These are phyloP conservation scores for Aleurites moluccanus DNA, from an alignment of 441 rosid species.

Conservation along the genomic window DNA sequence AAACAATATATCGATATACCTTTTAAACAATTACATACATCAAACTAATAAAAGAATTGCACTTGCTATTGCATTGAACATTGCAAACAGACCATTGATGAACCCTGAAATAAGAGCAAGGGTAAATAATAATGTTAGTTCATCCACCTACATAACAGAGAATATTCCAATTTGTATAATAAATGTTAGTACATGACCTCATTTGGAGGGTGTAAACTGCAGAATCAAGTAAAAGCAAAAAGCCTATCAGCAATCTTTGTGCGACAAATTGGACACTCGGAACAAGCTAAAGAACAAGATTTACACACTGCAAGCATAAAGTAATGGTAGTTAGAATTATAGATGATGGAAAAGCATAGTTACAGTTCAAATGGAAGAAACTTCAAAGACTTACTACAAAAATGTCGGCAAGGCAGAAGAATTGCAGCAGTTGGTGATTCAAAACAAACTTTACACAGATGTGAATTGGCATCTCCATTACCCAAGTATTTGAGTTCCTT, in stretches of 20 bases:
- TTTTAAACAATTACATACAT: constrained; percentile 52
- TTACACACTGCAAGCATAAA: constrained; percentile 77
- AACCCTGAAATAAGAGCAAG: constrained; percentile 42
- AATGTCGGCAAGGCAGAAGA: constrained; percentile 97
- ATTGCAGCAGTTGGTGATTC: constrained; percentile 93
- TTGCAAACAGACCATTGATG: constrained; percentile 24
- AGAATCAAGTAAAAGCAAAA: constrained; percentile 77
- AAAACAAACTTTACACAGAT: constrained; percentile 91
- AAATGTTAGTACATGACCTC: constrained; percentile 35
- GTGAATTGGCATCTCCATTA: constrained; percentile 84
- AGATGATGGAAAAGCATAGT: neutral
- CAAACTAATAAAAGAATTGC: constrained; percentile 60
- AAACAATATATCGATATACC: constrained; percentile 34
- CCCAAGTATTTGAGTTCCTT: constrained; percentile 68
- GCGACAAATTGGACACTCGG: constrained; percentile 98
- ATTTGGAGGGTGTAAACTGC: constrained; percentile 33
- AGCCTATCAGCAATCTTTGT: constrained; percentile 89
- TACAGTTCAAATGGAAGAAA: neutral
- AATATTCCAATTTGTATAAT: neutral
- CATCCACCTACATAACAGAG: neutral
- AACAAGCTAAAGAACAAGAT: constrained; percentile 95
- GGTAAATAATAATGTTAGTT: neutral
- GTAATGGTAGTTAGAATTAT: neutral
- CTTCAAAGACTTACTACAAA: constrained; percentile 70
- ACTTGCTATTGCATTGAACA: constrained; percentile 32